Evolutionary conservation across 2,329 filamentous ascomycete genomes (phyloP).

Genomic region (Leptographium lundbergii): DNA sequence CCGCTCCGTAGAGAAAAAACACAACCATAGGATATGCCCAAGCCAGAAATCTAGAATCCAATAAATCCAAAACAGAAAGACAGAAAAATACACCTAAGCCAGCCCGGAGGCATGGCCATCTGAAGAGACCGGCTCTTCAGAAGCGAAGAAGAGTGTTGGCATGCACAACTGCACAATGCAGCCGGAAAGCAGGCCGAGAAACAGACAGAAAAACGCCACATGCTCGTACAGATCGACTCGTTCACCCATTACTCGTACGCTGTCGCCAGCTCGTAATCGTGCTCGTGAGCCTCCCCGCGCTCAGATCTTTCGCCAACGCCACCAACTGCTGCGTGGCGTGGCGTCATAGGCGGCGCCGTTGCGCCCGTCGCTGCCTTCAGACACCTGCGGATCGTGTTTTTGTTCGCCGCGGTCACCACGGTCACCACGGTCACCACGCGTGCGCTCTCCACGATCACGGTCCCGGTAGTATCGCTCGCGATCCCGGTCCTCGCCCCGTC

Average conservation of each 20-base stretch:
- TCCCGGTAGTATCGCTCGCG: background rate
- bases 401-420: background rate
- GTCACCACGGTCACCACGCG: background rate
- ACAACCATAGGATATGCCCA: background rate
- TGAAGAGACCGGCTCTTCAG: background rate
- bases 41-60: no score
- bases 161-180: no score
- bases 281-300: no score
- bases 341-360: conserved; percentile 29
- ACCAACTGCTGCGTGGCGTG: conserved; percentile 44
- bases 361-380: conserved; percentile 22
- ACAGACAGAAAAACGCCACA: background rate
- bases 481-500: conserved; percentile 16
- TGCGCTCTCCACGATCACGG: background rate
- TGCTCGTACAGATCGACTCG: background rate
- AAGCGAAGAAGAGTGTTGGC: no score
- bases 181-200: no score
- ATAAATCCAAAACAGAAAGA: no score
- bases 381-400: conserved; percentile 14
- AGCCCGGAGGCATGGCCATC: background rate
- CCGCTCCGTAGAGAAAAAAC: background rate
- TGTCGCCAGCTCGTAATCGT: no score
- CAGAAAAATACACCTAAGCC: background rate
- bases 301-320: conserved; percentile 44
- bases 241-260: background rate